A percentile compares a stretch with the other conserved stretches of the same genome.
These are phyloP conservation scores for Tulasnella sp. DNA, from an alignment of 768 basidiomycete species.

Conservation along the genomic window DNA sequence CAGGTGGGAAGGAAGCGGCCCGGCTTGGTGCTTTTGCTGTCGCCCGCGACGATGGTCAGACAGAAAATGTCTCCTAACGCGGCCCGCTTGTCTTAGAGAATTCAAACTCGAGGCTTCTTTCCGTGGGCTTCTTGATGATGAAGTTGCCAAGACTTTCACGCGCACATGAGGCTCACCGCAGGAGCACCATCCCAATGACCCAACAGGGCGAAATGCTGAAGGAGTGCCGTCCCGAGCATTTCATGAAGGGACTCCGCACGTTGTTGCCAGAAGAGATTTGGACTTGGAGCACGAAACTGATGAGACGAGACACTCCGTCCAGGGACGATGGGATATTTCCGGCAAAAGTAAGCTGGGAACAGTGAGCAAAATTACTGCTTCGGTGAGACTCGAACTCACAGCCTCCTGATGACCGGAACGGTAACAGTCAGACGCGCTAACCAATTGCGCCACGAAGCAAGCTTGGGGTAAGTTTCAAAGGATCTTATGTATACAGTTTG, in stretches of 20 bases:
- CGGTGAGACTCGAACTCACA: slow-evolving; percentile 31
- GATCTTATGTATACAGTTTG: too few species aligned
- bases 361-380: neutral
- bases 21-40: neutral
- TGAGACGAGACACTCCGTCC: neutral
- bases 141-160: neutral
- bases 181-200: neutral
- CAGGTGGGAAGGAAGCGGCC: neutral
- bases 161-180: neutral
- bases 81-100: slow-evolving; percentile 4
- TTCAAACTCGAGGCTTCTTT: neutral
- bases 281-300: neutral
- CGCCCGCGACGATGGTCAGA: neutral
- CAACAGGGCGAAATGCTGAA: neutral
- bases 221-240: too few species aligned
- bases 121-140: neutral
- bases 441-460: slow-evolving; percentile 30
- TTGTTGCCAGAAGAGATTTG: neutral
- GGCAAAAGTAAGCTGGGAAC: neutral
- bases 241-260: neutral
- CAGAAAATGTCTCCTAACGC: neutral
- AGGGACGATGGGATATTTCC: slow-evolving; percentile 3
- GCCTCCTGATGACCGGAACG: slow-evolving; percentile 24
- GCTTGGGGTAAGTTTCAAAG: neutral
- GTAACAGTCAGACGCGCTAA: slow-evolving; percentile 31